phyloP scores from a whole-genome alignment of 1,284 basidiomycete genomes.

The Moesziomyces sp. region DNA sequence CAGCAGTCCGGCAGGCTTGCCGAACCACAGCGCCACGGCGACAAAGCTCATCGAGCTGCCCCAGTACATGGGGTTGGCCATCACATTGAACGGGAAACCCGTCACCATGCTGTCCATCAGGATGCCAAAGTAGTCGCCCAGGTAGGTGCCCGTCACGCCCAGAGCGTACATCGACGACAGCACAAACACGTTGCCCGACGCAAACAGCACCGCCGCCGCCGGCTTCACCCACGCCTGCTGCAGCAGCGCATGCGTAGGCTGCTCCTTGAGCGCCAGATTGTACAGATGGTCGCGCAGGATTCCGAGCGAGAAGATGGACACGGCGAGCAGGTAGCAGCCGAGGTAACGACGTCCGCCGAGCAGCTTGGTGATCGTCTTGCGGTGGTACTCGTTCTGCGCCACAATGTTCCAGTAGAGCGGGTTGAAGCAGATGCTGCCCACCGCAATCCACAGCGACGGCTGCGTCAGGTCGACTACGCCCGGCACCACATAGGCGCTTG shows the following conservation, averaged over 20 bases:
- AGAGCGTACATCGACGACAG: slow-evolving; percentile 89
- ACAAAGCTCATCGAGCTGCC: slow-evolving; percentile 66
- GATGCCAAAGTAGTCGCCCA: slow-evolving; percentile 99
- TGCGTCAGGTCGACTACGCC: slow-evolving; percentile 58
- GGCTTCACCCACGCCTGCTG: slow-evolving; percentile 74
- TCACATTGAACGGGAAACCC: slow-evolving; percentile 94
- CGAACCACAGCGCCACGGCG: slow-evolving; percentile 65
- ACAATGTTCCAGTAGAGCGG: slow-evolving; percentile 95
- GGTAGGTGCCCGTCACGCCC: slow-evolving; percentile 82
- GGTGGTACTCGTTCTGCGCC: slow-evolving; percentile 78
- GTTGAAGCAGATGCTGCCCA: slow-evolving; percentile 75
- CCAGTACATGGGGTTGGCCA: slow-evolving; percentile 90
- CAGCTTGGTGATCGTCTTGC: slow-evolving; percentile 62
- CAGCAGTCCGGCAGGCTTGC: slow-evolving; percentile 64
- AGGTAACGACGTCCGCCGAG: slow-evolving; percentile 69
- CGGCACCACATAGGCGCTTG: slow-evolving; percentile 40
- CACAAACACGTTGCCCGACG: slow-evolving; percentile 72
- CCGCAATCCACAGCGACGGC: slow-evolving; percentile 56
- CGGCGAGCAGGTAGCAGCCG: slow-evolving; percentile 90
- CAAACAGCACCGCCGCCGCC: slow-evolving; percentile 77
- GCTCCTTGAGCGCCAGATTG: slow-evolving; percentile 77
- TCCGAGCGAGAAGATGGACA: slow-evolving; percentile 72
- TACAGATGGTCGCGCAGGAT: slow-evolving; percentile 69
- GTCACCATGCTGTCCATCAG: slow-evolving; percentile 82
- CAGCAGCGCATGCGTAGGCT: slow-evolving; percentile 72